Evolutionary conservation across 768 basidiomycete genomes (phyloP).

Genomic region (Tricholoma terreum): DNA sequence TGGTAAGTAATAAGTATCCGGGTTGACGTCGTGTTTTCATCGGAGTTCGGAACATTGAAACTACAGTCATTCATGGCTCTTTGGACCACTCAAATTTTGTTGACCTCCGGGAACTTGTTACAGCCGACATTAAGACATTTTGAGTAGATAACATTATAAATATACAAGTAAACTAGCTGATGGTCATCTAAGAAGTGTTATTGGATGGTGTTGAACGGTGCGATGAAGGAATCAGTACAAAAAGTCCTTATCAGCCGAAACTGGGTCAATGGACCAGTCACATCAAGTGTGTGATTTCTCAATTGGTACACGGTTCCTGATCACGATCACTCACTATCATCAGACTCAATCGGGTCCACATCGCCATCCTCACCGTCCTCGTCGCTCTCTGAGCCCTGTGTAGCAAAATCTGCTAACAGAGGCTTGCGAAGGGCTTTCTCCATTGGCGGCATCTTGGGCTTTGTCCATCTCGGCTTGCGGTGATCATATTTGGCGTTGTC

Average conservation of each 20-base stretch:
- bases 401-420: neutral
- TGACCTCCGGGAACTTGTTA: neutral
- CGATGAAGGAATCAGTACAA: neutral
- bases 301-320: too few relatives aligned
- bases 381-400: neutral
- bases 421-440: neutral
- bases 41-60: too few relatives aligned
- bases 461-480: neutral
- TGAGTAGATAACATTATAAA: neutral
- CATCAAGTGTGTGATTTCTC: neutral
- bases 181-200: neutral
- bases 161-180: neutral
- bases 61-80: neutral
- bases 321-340: neutral
- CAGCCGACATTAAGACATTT: neutral
- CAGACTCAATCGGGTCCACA: neutral
- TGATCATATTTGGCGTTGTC: neutral
- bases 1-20: too few relatives aligned
- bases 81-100: too few relatives aligned
- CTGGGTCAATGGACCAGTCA: neutral
- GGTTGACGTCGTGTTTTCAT: too few relatives aligned
- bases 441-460: neutral
- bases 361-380: neutral
- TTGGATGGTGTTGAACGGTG: neutral
- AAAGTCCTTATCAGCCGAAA: neutral